Evolutionary conservation across 2,329 filamentous ascomycete species (phyloP), one percentile per base, ranked within the genome.

Genomic region (Apiospora malaysiana): DNA sequence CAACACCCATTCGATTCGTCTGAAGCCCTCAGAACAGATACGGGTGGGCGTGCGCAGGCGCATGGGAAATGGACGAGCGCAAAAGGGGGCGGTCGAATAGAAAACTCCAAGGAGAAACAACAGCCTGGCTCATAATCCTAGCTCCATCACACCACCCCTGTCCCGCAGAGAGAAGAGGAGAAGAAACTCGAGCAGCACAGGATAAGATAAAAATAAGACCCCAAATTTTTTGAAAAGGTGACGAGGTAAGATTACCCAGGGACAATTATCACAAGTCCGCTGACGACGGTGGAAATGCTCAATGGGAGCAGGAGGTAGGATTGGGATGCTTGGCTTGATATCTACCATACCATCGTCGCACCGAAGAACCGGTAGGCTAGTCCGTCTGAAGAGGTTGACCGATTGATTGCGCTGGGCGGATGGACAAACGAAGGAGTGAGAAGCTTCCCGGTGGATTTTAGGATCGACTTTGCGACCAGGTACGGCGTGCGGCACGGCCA

Each of bases 21-120:
- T 63, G 56, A 63, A 40, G 56, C 40, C 56, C 40, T n/a, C 56
- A 21, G 32, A n/a, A 40, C 56, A 63, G 32, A 63, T 40, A 63
- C 56, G 56, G 56, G 56, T 63, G 56, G 56, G 56, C 56, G 56
- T 63, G 56, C 56, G 56, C 56, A 14, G 32, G 56, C 21, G 56
- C 56, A 63, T 40, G 4, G 18, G 56, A 63, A 40, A 63, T n/a
- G 56, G 56, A 40, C 56, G 32, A 40, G 56, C 56, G 56, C 56
- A 63, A 59, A 59, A 59, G 51, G 51, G 51, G 51, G 37, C 16
- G 7, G 51, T 27, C 27, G 51, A 37, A 63, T 63, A 40, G 56
- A n/a, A 40, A 18, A 63, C 56, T 40, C 32, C 32, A 32, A 63
- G 32, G 32, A 40, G 32, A 63, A 32, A 40, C 32, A 63, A 40